Evolutionary conservation across 1,284 basidiomycete species (phyloP).

Genomic region (Cryptococcus jaspeensis): DNA sequence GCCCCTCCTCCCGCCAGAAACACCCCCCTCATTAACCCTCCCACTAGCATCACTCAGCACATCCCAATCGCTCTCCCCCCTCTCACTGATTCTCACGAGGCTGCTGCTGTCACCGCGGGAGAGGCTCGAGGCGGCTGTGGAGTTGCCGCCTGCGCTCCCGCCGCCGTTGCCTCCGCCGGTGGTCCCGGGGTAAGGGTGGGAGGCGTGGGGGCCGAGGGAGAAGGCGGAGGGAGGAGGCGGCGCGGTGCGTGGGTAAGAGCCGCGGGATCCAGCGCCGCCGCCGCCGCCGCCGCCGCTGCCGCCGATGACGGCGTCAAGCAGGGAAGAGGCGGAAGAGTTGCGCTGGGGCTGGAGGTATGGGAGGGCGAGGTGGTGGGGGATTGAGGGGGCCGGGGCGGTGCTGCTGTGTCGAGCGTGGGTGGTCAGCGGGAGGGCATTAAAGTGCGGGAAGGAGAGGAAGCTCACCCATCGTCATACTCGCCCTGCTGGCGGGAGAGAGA

Average conservation of each 20-base stretch:
- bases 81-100: background rate
- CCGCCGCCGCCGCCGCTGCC: background rate
- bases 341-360: slow-evolving; percentile 11
- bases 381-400: background rate
- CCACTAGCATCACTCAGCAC: slow-evolving; percentile 27
- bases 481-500: background rate
- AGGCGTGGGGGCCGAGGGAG: background rate
- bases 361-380: slow-evolving; percentile 5
- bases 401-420: background rate
- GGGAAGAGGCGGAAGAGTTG: slow-evolving; percentile 29
- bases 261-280: background rate
- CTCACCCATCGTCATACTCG: background rate
- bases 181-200: background rate
- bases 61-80: slow-evolving; percentile 26
- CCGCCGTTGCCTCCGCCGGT: no score
- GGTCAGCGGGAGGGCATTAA: background rate
- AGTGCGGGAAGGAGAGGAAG: background rate
- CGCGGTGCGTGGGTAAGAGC: background rate
- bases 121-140: background rate
- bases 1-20: slow-evolving; percentile 24
- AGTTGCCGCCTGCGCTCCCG: no score
- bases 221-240: background rate
- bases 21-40: slow-evolving; percentile 25
- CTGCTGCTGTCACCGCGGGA: slow-evolving; percentile 1
- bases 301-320: slow-evolving; percentile 46